These are phyloP conservation scores for Dactylonectria estremocensis DNA, from an alignment of 2,329 filamentous ascomycete genomes.

Conservation along the genomic window DNA sequence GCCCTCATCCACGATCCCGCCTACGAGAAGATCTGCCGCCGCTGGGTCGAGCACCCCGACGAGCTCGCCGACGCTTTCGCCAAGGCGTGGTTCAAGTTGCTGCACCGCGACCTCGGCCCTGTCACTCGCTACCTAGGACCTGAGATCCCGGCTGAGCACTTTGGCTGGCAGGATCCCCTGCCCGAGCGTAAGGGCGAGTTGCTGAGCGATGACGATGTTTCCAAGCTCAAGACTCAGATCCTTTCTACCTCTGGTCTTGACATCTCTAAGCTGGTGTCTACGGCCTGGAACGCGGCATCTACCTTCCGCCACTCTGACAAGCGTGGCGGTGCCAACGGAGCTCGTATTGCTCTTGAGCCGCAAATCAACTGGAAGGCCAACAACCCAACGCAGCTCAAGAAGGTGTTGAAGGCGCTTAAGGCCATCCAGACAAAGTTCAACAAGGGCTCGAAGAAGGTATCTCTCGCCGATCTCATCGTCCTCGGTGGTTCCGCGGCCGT, in stretches of 20 bases:
- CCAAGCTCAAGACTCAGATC: constrained; percentile 78
- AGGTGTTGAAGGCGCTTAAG: constrained; percentile 75
- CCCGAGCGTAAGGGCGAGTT: constrained; percentile 71
- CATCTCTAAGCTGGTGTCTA: constrained; percentile 73
- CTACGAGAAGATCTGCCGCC: constrained; percentile 83
- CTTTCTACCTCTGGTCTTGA: constrained; percentile 71
- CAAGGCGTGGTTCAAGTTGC: constrained; percentile 86
- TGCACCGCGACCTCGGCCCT: constrained; percentile 85
- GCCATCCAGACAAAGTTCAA: constrained; percentile 78
- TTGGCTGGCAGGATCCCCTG: constrained; percentile 84
- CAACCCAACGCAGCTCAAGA: constrained; percentile 76
- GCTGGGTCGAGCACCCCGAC: constrained; percentile 78
- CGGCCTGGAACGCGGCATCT: constrained; percentile 79
- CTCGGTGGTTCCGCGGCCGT: constrained; percentile 79
- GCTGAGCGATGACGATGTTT: constrained; percentile 74
- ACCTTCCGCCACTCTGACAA: constrained; percentile 84
- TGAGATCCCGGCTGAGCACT: constrained; percentile 78
- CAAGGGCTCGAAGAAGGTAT: constrained; percentile 76
- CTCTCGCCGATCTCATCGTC: constrained; percentile 84
- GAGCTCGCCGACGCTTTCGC: constrained; percentile 79
- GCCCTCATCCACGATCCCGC: constrained; percentile 78
- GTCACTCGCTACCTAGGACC: constrained; percentile 80
- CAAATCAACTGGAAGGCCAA: constrained; percentile 82
- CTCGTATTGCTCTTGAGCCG: constrained; percentile 81
- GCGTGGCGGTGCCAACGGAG: constrained; percentile 87